Evolutionary conservation across 2,329 filamentous ascomycete species (phyloP).

Genomic region (Echinosphaeria canescens): DNA sequence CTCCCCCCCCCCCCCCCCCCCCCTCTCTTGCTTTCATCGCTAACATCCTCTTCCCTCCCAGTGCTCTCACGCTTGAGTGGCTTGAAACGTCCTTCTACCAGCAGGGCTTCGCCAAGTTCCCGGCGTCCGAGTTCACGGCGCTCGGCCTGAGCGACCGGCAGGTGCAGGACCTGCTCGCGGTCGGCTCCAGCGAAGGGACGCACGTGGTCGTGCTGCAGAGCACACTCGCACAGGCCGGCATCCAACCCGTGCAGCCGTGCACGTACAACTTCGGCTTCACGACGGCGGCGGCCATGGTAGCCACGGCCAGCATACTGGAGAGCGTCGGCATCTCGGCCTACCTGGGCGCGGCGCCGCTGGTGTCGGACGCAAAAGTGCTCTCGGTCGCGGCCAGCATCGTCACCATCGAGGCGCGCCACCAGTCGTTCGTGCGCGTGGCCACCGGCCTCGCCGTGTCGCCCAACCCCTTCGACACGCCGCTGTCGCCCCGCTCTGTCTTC

Average conservation of each 20-base stretch:
- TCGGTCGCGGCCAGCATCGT: conserved; percentile 47
- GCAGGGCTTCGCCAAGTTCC: conserved; percentile 46
- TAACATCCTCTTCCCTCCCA: conserved; percentile 11
- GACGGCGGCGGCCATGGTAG: conserved; percentile 43
- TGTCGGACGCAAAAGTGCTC: conserved; percentile 37
- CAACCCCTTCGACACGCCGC: conserved; percentile 47
- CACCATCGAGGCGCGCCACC: conserved; percentile 52
- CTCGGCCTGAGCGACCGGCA: conserved; percentile 32
- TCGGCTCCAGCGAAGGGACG: conserved; percentile 38
- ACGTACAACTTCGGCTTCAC: conserved; percentile 52
- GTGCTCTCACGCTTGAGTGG: conserved; percentile 52
- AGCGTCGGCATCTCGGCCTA: conserved; percentile 55
- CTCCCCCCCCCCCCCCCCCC: neutral
- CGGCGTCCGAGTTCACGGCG: conserved; percentile 38
- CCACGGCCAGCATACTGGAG: conserved; percentile 47
- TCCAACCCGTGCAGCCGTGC: conserved; percentile 45
- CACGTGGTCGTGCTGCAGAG: conserved; percentile 38
- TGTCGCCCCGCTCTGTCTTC: conserved; percentile 48
- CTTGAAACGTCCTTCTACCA: conserved; percentile 55
- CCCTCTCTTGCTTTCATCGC: conserved; percentile 1
- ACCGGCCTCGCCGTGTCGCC: conserved; percentile 36
- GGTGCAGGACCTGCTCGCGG: conserved; percentile 34
- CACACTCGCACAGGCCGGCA: conserved; percentile 37
- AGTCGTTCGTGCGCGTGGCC: conserved; percentile 46
- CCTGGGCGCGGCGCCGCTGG: conserved; percentile 46